These are phyloP conservation scores for Bipolaris gigantea DNA, from an alignment of 2,329 filamentous ascomycete genomes.

Conservation along the genomic window DNA sequence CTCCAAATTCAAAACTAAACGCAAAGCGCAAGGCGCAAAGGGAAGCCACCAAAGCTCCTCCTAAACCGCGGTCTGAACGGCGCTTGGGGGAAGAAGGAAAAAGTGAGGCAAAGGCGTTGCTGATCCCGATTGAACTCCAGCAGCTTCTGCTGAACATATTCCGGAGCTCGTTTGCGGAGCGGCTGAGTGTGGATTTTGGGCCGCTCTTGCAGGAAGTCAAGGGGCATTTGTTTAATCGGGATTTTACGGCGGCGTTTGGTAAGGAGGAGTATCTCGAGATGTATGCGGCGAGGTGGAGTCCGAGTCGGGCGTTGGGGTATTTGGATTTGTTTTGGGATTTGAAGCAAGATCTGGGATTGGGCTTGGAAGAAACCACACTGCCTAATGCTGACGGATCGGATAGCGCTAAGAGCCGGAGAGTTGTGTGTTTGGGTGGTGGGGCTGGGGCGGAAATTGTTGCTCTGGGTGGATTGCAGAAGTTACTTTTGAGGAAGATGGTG, in stretches of 20 bases:
- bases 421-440: conserved; percentile 65
- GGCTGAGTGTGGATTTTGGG: conserved; percentile 51
- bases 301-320: conserved; percentile 81
- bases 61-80: conserved; percentile 3
- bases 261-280: conserved; percentile 70
- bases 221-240: conserved; percentile 78
- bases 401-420: conserved; percentile 31
- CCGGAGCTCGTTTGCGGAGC: conserved; percentile 60
- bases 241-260: conserved; percentile 81
- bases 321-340: conserved; percentile 57
- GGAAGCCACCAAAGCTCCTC: conserved; percentile 11
- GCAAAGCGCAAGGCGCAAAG: conserved; percentile 20
- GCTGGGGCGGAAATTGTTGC: conserved; percentile 69
- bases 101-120: conserved; percentile 12
- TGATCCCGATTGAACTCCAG: conserved; percentile 60
- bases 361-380: neutral
- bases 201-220: conserved; percentile 78
- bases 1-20: conserved; percentile 18
- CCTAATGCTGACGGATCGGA: neutral
- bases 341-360: conserved; percentile 21
- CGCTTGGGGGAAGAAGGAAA: conserved; percentile 6
- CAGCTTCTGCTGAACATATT: conserved; percentile 76
- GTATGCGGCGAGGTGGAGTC: conserved; percentile 91
- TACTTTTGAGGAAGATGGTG: conserved; percentile 23
- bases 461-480: conserved; percentile 58